phyloP scores from a whole-genome alignment of 2,329 filamentous ascomycete species.

The Epichloe amarillans region DNA sequence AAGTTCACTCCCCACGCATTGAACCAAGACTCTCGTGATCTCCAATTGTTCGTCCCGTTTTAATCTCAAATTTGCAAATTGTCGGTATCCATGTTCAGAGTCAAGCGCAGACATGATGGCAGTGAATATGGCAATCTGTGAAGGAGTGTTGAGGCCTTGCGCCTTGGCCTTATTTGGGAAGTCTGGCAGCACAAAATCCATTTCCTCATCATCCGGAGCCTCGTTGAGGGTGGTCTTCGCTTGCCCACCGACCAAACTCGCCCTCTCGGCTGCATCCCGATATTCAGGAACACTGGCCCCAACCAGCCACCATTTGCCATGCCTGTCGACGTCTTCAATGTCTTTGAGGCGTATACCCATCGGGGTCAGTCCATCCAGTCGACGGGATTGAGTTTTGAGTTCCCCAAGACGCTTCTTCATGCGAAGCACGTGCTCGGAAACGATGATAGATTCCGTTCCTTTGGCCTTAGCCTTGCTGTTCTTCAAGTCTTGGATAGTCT shows the following conservation, averaged over 20 bases:
- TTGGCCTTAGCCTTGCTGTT: conserved; percentile 81
- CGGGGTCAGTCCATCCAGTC: conserved; percentile 64
- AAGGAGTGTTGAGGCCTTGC: conserved; percentile 75
- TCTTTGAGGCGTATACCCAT: conserved; percentile 71
- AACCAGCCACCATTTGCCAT: conserved; percentile 97
- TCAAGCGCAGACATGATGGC: conserved; percentile 78
- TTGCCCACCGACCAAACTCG: conserved; percentile 9
- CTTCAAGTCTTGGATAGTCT: conserved; percentile 87
- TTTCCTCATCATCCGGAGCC: conserved; percentile 30
- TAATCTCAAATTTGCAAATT: conserved; percentile 68
- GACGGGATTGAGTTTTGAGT: conserved; percentile 44
- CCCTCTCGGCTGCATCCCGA: conserved; percentile 2
- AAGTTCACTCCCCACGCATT: conserved; percentile 72
- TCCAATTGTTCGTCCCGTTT: conserved; percentile 80
- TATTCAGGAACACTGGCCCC: conserved; percentile 71
- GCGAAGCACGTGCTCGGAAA: conserved; percentile 68
- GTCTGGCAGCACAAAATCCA: conserved; percentile 46
- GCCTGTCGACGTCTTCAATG: conserved; percentile 69
- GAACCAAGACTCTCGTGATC: conserved; percentile 74
- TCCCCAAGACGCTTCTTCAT: conserved; percentile 83
- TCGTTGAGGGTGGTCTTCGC: conserved; percentile 10
- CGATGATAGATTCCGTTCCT: conserved; percentile 54
- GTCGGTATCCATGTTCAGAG: conserved; percentile 68
- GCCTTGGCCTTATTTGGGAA: conserved; percentile 59
- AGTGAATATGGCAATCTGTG: conserved; percentile 84